Evolutionary conservation across 2,329 filamentous ascomycete genomes (phyloP), one percentile per base, ranked within the genome.

Genomic region (Xylaria sp.): DNA sequence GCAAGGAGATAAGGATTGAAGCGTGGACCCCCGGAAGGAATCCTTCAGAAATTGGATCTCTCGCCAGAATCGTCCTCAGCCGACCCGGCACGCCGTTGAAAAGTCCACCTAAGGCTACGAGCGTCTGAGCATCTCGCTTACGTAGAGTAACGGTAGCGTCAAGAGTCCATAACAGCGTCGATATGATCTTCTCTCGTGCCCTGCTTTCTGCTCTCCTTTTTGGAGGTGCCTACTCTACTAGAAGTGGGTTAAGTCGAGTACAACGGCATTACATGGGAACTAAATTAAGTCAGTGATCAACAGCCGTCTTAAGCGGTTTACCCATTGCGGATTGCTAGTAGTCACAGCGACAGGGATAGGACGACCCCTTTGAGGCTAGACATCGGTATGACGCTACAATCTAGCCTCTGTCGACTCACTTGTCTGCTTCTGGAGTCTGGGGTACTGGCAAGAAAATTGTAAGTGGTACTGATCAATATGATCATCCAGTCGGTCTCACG

Each of bases 1-100:
- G 26, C 15, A 40, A 38, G 42, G n/a, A 58, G 42, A 59, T 40
- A 23, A n/a, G 60, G 60, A 38, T 54, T 46, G 28, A 31, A 42
- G 15, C 48, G 36, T 20, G 20, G 46, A 53, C 13, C 40, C 56
- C 58, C 11, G 36, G 31, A 46, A 31, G 44, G 20, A 44, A 51
- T 46, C 44, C 57, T 66, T 42, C 6, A 51, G 31, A 36, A 56
- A 33, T 62, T 6, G 6, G 20, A n/a, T 56, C 6, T 57, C 28
- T 28, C 28, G 28, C 28, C 28, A 58, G 53, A 46, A 46, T 58
- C 36, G 7, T 49, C 26, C 36, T 59, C 10, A 10, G 17, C 44
- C 31, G n/a, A 54, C 31, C 23, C 38, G 26, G 36, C 26, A 36
- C 60, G 33, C 40, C 2, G 33, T 42, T 33, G 33, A 48, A 62